A percentile compares a stretch with the other conserved stretches of the same genome.
These are phyloP conservation scores for Linum tenue DNA, from an alignment of 345 rosid genomes.

Conservation along the genomic window DNA sequence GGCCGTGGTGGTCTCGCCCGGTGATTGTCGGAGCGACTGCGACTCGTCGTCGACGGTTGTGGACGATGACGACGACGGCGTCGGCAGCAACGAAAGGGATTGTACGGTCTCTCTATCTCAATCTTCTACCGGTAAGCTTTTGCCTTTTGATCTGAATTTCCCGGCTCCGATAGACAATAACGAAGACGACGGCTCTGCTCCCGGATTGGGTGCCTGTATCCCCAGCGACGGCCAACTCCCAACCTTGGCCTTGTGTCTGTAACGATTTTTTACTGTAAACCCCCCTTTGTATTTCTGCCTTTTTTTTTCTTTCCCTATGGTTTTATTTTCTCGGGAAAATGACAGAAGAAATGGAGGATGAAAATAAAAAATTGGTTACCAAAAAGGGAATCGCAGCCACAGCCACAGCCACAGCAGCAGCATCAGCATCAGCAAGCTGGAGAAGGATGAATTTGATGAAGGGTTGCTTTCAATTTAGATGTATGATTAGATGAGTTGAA, in stretches of 20 bases:
- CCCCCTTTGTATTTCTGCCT: background rate
- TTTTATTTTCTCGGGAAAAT: background rate
- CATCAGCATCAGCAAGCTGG: background rate
- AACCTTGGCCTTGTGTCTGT: conserved; percentile 22
- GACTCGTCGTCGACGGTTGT: conserved; percentile 42
- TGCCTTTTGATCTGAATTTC: background rate
- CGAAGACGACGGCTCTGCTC: conserved; percentile 15
- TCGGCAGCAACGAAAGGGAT: conserved; percentile 5
- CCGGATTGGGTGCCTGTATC: background rate
- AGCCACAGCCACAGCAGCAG: background rate
- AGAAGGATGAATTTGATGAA: background rate
- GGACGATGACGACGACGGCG: conserved; percentile 23
- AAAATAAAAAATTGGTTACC: too few relatives aligned
- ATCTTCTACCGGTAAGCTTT: conserved; percentile 20
- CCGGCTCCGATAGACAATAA: conserved; percentile 14
- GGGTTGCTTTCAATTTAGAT: too few relatives aligned
- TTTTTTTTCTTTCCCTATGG: background rate
- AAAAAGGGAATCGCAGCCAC: background rate
- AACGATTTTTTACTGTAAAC: background rate
- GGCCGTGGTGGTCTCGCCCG: conserved; percentile 20
- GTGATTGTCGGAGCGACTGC: conserved; percentile 37
- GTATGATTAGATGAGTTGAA: too few relatives aligned
- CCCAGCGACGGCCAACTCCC: conserved; percentile 15
- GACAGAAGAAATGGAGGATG: background rate
- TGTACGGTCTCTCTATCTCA: conserved; percentile 35